Evolutionary conservation across 139 green algal species (phyloP), one percentile per base, ranked within the genome.

Genomic region (Pseudopediastrum boryanum): DNA sequence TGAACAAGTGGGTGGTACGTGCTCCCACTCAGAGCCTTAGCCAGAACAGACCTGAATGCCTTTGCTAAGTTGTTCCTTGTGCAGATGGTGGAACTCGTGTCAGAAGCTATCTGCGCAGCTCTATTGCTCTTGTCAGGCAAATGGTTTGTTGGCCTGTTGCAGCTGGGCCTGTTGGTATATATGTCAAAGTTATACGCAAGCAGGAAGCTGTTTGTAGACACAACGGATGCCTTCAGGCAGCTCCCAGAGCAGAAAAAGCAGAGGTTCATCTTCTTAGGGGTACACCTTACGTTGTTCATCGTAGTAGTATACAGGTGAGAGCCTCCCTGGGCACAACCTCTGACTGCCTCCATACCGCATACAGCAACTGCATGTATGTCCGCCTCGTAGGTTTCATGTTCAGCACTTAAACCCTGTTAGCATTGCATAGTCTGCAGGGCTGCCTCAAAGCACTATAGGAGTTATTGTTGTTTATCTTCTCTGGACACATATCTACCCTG

Each of bases 1-100:
- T 96, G 48, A 97, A 97, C 81, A 71, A 51, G 27, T 88, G 91
- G 48, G 84, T 94, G 77, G 85, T 96, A 29, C 71, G 90, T 12
- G 31, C 21, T 42, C 36, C 4, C n/a, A n/a, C 33, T 69, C 21
- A 69, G 16, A 33, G 6, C 39, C 12, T 68, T 4, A 25, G 31
- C 42, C 59, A n/a, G 25, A 12, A 50, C 48, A 19, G 48, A n/a
- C n/a, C n/a, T n/a, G n/a, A 58, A 58, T 58, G 16, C 48, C 16
- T 58, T 19, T n/a, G 48, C 48, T 16, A n/a, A 19, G 16, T 58
- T 78, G 67, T 31, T 58, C 35, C n/a, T n/a, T n/a, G n/a, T 74
- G 71, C 89, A 93, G 89, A 36, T 84, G 1, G 77, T 84, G 12
- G 87, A 94, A 61, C 86, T 91, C 27, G 50, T 12, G 0, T 23